These are phyloP conservation scores for Gyromitra esculenta DNA, from an alignment of 2,329 filamentous ascomycete species.

Conservation along the genomic window DNA sequence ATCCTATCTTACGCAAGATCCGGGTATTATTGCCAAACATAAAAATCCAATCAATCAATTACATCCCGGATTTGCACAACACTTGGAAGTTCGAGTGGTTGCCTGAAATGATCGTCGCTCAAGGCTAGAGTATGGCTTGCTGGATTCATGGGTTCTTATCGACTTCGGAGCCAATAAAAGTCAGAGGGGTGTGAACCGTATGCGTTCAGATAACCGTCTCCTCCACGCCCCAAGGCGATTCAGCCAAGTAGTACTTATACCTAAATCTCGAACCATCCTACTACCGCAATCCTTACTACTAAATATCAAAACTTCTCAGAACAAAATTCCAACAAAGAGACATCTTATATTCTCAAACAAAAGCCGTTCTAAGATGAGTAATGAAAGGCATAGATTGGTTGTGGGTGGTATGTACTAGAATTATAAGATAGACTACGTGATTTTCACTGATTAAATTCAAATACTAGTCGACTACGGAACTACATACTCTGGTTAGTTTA, in stretches of 20 bases:
- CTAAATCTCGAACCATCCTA: too few relatives aligned
- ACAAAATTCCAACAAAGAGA: not conserved
- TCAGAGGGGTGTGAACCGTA: too few relatives aligned
- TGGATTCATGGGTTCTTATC: not conserved
- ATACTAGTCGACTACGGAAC: conserved; percentile 54
- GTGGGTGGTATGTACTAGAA: not conserved
- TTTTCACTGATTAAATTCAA: not conserved
- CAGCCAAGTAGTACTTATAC: too few relatives aligned
- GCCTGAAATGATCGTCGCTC: conserved; percentile 1
- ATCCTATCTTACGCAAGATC: too few relatives aligned
- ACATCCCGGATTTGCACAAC: too few relatives aligned
- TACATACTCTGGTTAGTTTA: conserved; percentile 51
- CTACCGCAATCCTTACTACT: not conserved
- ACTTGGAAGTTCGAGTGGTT: not conserved
- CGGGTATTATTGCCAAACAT: too few relatives aligned
- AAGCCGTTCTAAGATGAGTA: not conserved
- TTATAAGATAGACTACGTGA: not conserved
- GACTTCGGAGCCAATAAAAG: not conserved
- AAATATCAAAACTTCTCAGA: not conserved
- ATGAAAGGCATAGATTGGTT: not conserved
- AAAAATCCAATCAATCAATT: too few relatives aligned
- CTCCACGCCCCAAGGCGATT: not conserved
- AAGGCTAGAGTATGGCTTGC: too few relatives aligned
- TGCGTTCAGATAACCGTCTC: not conserved
- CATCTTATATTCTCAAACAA: too few relatives aligned